These are phyloP conservation scores for Aphanomyces euteiches DNA, from an alignment of 352 stramenopile genomes.

Conservation along the genomic window DNA sequence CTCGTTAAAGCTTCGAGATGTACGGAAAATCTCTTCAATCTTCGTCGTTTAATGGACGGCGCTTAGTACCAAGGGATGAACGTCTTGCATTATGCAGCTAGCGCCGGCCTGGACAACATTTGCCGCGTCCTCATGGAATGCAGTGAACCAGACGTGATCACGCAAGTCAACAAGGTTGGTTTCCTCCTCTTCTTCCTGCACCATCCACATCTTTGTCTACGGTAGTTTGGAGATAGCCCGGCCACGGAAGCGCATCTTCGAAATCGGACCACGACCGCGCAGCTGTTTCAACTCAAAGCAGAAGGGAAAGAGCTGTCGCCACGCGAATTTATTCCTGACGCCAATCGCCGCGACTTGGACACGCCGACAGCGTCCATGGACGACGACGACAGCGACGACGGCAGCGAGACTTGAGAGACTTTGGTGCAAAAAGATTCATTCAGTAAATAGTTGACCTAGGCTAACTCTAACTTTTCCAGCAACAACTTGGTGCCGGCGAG, in stretches of 20 bases:
- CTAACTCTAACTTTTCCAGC: constrained; percentile 61
- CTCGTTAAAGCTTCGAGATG: constrained; percentile 57
- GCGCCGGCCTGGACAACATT: constrained; percentile 36
- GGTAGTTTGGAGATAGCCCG: constrained; percentile 25
- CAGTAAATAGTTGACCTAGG: constrained; percentile 20
- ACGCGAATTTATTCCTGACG: no score
- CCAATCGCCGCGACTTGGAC: no score
- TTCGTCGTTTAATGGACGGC: not conserved
- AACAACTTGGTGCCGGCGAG: constrained; percentile 81
- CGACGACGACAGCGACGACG: not conserved
- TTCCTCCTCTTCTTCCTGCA: not conserved
- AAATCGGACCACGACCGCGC: not conserved
- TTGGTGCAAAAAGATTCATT: not conserved
- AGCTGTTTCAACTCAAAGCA: not conserved
- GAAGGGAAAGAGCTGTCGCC: no score
- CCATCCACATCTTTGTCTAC: not conserved
- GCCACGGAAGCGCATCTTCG: constrained; percentile 13
- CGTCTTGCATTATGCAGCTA: constrained; percentile 59
- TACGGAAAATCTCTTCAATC: constrained; percentile 18
- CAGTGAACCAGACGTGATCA: constrained; percentile 4
- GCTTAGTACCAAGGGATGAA: constrained; percentile 65
- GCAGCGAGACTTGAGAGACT: not conserved
- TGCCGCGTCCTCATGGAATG: constrained; percentile 8
- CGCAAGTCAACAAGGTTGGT: constrained; percentile 22
- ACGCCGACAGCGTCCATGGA: not conserved